These are phyloP conservation scores for Penicillium goetzii DNA, from an alignment of 495 filamentous ascomycete genomes.

Conservation along the genomic window DNA sequence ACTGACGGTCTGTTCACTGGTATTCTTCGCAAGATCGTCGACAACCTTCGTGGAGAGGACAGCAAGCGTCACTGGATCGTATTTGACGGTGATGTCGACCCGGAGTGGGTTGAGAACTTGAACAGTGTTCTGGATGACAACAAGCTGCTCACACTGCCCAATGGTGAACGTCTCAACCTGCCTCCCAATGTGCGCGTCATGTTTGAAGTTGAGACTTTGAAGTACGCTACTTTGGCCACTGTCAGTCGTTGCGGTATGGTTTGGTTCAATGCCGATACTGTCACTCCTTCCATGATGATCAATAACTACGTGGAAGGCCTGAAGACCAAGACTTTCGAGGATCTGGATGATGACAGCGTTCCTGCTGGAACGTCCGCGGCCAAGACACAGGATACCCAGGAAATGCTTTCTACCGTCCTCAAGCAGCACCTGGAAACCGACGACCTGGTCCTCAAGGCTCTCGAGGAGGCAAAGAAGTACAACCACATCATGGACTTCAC, in stretches of 20 bases:
- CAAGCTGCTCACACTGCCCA: slow-evolving; percentile 93
- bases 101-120: slow-evolving; percentile 98
- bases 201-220: slow-evolving; percentile 99
- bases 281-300: slow-evolving; percentile 90
- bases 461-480: slow-evolving; percentile 73
- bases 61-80: slow-evolving; percentile 98
- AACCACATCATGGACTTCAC: slow-evolving; percentile 99
- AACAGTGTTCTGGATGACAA: slow-evolving; percentile 99
- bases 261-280: slow-evolving; percentile 98
- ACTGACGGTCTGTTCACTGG: slow-evolving; percentile 98
- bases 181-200: slow-evolving; percentile 96
- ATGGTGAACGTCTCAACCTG: slow-evolving; percentile 93
- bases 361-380: slow-evolving; percentile 78
- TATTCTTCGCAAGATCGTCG: slow-evolving; percentile 96
- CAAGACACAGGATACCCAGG: slow-evolving; percentile 75
- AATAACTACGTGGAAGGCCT: slow-evolving; percentile 86
- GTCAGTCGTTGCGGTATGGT: slow-evolving; percentile 99
- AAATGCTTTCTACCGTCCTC: slow-evolving; percentile 75
- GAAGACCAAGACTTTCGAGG: slow-evolving; percentile 80
- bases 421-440: slow-evolving; percentile 74
- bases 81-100: slow-evolving; percentile 98
- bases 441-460: slow-evolving; percentile 74
- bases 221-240: slow-evolving; percentile 95
- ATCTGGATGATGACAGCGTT: slow-evolving; percentile 87
- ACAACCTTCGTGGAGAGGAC: slow-evolving; percentile 97